Percentiles rank a stretch among this genome's conserved stretches.
Conservation (phyloP, 257 asterid species). For the Gentiana macrophylla region DNA sequence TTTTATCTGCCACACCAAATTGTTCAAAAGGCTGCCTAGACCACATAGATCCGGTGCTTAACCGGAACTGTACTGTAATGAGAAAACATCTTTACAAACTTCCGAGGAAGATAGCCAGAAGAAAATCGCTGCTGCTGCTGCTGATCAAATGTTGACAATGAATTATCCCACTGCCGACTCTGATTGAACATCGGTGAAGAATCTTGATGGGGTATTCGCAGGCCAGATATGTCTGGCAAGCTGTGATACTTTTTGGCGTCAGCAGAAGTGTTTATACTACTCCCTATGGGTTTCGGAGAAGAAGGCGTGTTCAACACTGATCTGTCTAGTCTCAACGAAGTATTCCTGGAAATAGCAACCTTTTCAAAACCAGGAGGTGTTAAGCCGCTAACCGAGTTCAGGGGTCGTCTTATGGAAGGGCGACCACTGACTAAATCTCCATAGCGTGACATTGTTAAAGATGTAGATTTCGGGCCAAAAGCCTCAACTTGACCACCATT, state of each 20-base stretch:
- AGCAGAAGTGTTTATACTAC: slow-evolving; percentile 21
- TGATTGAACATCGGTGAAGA: slow-evolving; percentile 20
- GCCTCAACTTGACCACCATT: slow-evolving; percentile 24
- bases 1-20: slow-evolving; percentile 78
- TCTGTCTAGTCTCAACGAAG: slow-evolving; percentile 52
- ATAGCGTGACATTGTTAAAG: slow-evolving; percentile 26
- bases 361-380: slow-evolving; percentile 93
- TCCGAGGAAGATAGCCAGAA: slow-evolving; percentile 37
- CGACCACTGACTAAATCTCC: slow-evolving; percentile 34
- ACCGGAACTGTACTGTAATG: slow-evolving; percentile 39
- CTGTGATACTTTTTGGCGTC: slow-evolving; percentile 69
- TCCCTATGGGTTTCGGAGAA: slow-evolving; percentile 42
- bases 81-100: slow-evolving; percentile 47
- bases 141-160: slow-evolving; percentile 27
- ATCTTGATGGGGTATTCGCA: slow-evolving; percentile 45
- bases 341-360: slow-evolving; percentile 60
- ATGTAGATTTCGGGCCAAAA: slow-evolving; percentile 23
- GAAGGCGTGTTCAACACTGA: slow-evolving; percentile 25
- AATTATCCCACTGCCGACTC: slow-evolving; percentile 34
- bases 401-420: slow-evolving; percentile 44
- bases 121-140: slow-evolving; percentile 30
- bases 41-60: slow-evolving; percentile 62
- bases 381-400: slow-evolving; percentile 36
- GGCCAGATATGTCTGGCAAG: slow-evolving; percentile 87
- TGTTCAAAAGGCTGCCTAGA: slow-evolving; percentile 80